phyloP scores from a whole-genome alignment of 164 flowering plant genomes.

The Litsea cubeba region DNA sequence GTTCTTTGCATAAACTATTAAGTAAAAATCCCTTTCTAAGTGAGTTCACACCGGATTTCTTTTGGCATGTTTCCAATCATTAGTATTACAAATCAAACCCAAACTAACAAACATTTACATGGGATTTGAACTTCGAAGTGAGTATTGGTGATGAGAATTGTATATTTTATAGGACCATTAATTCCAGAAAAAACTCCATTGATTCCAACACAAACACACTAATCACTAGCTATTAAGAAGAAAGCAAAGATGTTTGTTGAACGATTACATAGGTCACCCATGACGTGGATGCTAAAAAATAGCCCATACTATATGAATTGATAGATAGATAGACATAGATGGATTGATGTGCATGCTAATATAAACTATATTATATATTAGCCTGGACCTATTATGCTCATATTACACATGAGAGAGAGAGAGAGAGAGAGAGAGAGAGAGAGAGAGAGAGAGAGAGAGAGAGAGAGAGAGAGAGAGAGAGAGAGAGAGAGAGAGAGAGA shows the following conservation, averaged over 20 bases:
- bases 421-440: background rate
- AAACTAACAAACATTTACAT: background rate
- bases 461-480: background rate
- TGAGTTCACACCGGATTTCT: constrained; percentile 10
- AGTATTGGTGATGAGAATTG: background rate
- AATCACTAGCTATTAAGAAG: background rate
- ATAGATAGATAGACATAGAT: background rate
- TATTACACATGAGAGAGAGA: background rate
- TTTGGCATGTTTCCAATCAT: constrained; percentile 9
- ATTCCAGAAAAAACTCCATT: too few relatives aligned
- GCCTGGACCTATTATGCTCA: background rate
- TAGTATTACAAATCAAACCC: background rate
- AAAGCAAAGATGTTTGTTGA: background rate
- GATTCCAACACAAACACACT: too few relatives aligned
- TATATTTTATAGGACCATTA: too few relatives aligned
- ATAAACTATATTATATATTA: background rate
- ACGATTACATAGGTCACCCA: constrained; percentile 2
- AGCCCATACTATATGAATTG: background rate
- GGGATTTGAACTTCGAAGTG: background rate
- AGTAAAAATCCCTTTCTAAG: background rate
- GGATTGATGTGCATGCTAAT: background rate
- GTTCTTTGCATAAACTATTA: background rate
- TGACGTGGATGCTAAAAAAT: background rate
- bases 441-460: constrained; percentile 2
- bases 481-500: background rate